Evolutionary conservation across 192 early-diverging fungal species (phyloP), one percentile per base, ranked within the genome.

Genomic region (Umbelopsis sp.): DNA sequence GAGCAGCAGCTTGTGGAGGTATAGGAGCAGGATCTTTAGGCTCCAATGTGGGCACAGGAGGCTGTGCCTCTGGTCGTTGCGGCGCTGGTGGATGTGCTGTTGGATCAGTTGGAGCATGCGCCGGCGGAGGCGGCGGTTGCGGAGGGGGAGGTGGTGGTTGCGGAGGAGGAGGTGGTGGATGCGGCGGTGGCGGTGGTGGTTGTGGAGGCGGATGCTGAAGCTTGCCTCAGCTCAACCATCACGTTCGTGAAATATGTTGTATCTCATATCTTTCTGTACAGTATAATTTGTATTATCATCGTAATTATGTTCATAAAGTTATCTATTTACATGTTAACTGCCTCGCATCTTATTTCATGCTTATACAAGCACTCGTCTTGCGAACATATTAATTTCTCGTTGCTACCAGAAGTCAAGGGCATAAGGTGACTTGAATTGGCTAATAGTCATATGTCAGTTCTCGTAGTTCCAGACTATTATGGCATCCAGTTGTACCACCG

Each of bases 191-290:
- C 22, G 45, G 45, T 9, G 44, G 71, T 66, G 45, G 52, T 10
- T 22, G 71, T 66, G 45, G 37, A 41, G 37, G 52, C 13, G 52
- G 52, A 21, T 55, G 52, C 52, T 55, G 30, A 55, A 23, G 25
- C 52, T 27, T 27, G 8, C 25, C 13, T 11, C 21, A 15, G 21
- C 23, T 7, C 23, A 55, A 1, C 27, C 27, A 2, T 3, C 3
- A 30, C 1, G 1, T 30, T 30, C 27, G 27, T 3, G 27, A 1
- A 30, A 30, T 3, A 30, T 30, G 27, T 30, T 55, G 20, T 22
- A 30, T 25, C 21, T 55, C 11, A 12, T 25, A 2, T 55, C 6
- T 30, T 27, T 27, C 25, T 7, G 4, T 27, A 55, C 13, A 33
- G 15, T 55, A 27, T 27, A 6, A 41, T 10, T 10, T 41, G 37